Evolutionary conservation across 2,329 filamentous ascomycete species (phyloP).

Genomic region (Aspergillus spinulosporus): DNA sequence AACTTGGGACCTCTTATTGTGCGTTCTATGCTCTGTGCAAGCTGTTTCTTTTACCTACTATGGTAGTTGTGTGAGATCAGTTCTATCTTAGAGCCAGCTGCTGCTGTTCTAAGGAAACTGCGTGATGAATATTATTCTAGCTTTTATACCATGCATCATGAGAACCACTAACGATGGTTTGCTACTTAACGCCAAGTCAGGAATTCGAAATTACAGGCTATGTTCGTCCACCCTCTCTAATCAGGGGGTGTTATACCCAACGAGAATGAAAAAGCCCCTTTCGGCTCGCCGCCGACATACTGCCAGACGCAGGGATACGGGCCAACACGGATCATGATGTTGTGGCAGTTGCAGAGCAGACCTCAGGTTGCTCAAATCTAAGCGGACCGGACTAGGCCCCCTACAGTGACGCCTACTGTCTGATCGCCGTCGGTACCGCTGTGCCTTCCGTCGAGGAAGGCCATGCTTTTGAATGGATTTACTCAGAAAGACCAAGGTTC

Average conservation of each 20-base stretch:
- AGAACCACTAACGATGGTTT: slow-evolving; percentile 18
- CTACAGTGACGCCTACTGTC: slow-evolving; percentile 21
- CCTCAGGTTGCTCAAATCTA: slow-evolving; percentile 15
- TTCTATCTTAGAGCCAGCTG: background rate
- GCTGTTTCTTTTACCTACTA: too few species aligned
- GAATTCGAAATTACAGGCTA: slow-evolving; percentile 19
- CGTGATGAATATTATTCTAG: slow-evolving; percentile 23
- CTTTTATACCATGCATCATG: slow-evolving; percentile 23
- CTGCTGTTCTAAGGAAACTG: background rate
- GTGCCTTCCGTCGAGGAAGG: slow-evolving; percentile 14
- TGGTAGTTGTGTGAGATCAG: too few species aligned
- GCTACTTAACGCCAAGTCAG: slow-evolving; percentile 24
- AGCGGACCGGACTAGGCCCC: slow-evolving; percentile 13
- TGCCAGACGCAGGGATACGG: slow-evolving; percentile 11
- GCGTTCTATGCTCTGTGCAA: too few species aligned
- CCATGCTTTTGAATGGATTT: slow-evolving; percentile 22
- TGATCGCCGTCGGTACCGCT: slow-evolving; percentile 22
- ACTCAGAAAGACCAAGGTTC: slow-evolving; percentile 43
- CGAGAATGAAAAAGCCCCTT: slow-evolving; percentile 7
- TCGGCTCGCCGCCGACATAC: slow-evolving; percentile 8
- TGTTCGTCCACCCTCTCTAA: slow-evolving; percentile 12
- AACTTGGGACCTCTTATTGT: too few species aligned
- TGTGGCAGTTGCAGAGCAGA: slow-evolving; percentile 12
- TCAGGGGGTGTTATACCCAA: slow-evolving; percentile 8
- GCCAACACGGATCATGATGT: slow-evolving; percentile 9